Evolutionary conservation across 805 yeast species (phyloP), one percentile per base, ranked within the genome.

Genomic region (Lipomyces lipofer): DNA sequence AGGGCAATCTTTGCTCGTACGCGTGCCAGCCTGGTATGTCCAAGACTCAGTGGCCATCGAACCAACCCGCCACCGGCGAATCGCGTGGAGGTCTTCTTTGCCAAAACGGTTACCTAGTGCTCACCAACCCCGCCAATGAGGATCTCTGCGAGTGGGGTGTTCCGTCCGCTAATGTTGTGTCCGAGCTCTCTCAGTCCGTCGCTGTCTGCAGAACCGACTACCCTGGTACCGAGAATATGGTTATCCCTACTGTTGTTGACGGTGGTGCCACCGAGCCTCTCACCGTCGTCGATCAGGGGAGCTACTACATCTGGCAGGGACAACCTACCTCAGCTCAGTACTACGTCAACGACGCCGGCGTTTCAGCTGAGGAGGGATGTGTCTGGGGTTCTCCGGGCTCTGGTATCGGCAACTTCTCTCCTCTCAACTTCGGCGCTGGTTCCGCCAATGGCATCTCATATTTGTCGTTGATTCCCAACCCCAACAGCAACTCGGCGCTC

Each of bases 211-310:
- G 97, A 79, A 92, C 99, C 59, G 99, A 92, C 73, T 92, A 92
- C 82, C 99, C 99, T 69, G 99, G 99, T 77, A 85, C 97, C 62
- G 99, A 92, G 78, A 90, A 90, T 81, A 94, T 92, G 98, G 95
- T 85, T 64, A 80, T 92, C 59, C 98, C 99, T 71, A 91, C 98
- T 57, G 76, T 81, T 60, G 86, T 91, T 49, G 71, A 70, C 30
- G 86, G 85, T 56, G 96, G 96, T 66, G 66, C 75, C 35, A 64
- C 79, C 35, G 72, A 78, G 67, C 85, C 86, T 54, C 75, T 90
- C 64, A 78, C 96, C 50, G 95, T 86, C 63, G 97, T 91, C 60
- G 79, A 89, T 72, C 81, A 83, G 70, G 85, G 76, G 63, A 67
- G 77, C 61, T 92, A 92, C 81, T 94, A 82, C 82, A 70, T 70